Percentiles rank a stretch among this genome's conserved stretches.
These are phyloP conservation scores for Podospora appendiculata DNA, from an alignment of 495 filamentous ascomycete species.

Conservation along the genomic window DNA sequence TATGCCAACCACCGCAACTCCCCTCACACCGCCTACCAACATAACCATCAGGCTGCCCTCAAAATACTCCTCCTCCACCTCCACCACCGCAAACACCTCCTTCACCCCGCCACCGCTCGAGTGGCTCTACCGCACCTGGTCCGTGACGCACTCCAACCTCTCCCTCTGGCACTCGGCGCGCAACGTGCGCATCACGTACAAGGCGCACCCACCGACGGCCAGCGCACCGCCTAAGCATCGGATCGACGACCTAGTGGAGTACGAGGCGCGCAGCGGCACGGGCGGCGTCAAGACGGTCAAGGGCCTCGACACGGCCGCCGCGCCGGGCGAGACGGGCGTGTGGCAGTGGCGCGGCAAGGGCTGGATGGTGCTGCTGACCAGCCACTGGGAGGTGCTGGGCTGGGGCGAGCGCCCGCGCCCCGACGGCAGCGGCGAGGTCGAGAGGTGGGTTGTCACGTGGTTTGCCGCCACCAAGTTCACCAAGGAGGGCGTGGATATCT, in stretches of 20 bases:
- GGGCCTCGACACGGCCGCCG: slow-evolving; percentile 53
- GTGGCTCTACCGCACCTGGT: slow-evolving; percentile 63
- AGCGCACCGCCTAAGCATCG: slow-evolving; percentile 19
- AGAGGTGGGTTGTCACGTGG: slow-evolving; percentile 64
- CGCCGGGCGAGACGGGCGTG: slow-evolving; percentile 27
- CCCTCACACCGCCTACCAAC: slow-evolving; percentile 12
- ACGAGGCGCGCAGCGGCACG: slow-evolving; percentile 45
- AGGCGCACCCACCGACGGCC: slow-evolving; percentile 29
- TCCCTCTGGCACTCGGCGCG: slow-evolving; percentile 63
- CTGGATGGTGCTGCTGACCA: slow-evolving; percentile 52
- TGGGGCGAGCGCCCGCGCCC: slow-evolving; percentile 44
- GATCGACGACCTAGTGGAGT: slow-evolving; percentile 61
- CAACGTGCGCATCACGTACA: slow-evolving; percentile 72
- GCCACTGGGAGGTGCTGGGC: slow-evolving; percentile 69
- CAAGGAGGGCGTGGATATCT: slow-evolving; percentile 67
- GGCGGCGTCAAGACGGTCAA: slow-evolving; percentile 45
- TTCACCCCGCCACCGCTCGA: slow-evolving; percentile 45
- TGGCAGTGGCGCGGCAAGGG: slow-evolving; percentile 72
- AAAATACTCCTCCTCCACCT: slow-evolving; percentile 24
- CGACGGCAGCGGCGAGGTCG: slow-evolving; percentile 19
- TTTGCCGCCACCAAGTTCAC: slow-evolving; percentile 71
- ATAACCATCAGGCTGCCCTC: slow-evolving; percentile 37
- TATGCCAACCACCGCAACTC: background rate
- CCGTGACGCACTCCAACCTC: slow-evolving; percentile 69
- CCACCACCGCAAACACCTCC: slow-evolving; percentile 9